Evolutionary conservation across 2,329 filamentous ascomycete genomes (phyloP).

Genomic region (Fusarium beomiforme): DNA sequence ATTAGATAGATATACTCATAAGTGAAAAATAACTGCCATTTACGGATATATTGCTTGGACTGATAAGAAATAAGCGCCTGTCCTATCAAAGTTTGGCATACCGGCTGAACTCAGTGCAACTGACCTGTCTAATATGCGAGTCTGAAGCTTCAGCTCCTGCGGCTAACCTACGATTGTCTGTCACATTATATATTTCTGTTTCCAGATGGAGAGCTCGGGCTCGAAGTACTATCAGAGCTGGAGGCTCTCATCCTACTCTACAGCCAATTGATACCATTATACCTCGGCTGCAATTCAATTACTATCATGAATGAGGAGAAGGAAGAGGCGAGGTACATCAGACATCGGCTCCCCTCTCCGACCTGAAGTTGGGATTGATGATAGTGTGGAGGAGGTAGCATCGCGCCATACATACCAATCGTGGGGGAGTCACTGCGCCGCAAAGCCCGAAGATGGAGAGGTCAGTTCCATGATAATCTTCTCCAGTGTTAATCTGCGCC

Average conservation of each 20-base stretch:
- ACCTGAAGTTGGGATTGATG: conserved; percentile 16
- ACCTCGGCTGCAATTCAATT: conserved; percentile 18
- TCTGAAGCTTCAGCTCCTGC: neutral
- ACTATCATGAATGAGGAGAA: neutral
- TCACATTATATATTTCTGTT: neutral
- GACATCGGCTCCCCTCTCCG: conserved; percentile 28
- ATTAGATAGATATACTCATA: conserved; percentile 6
- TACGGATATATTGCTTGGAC: neutral
- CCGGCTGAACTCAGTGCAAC: conserved; percentile 7
- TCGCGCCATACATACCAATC: conserved; percentile 41
- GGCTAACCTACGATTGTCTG: neutral
- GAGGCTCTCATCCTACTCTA: neutral
- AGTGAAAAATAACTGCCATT: conserved; percentile 9
- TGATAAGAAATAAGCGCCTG: conserved; percentile 16
- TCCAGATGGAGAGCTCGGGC: neutral
- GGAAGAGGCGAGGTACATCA: conserved; percentile 18
- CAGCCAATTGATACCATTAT: neutral
- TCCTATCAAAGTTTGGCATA: conserved; percentile 17
- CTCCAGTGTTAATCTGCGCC: neutral
- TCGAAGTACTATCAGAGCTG: neutral
- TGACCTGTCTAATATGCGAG: neutral
- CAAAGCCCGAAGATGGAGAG: neutral
- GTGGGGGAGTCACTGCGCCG: conserved; percentile 37
- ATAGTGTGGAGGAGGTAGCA: conserved; percentile 31
- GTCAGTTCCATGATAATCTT: neutral